Conservation (phyloP, 2,329 filamentous ascomycete species). For the Didymella keratinophila region DNA sequence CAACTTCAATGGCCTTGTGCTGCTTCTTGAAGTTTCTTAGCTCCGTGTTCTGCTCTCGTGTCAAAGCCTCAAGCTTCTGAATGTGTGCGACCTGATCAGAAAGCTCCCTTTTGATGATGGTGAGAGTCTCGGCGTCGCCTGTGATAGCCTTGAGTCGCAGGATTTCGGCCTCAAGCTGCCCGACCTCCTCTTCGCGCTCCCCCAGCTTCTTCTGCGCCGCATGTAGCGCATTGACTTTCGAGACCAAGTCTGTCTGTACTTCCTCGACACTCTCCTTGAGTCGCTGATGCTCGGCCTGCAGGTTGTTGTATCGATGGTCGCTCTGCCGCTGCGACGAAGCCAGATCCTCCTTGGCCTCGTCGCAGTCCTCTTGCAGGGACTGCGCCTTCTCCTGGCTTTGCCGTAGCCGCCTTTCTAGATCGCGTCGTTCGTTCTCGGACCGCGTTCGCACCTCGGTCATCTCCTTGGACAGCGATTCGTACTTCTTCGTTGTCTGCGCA, state of each 20-base stretch:
- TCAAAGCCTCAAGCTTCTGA: constrained; percentile 79
- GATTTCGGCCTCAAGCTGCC: constrained; percentile 81
- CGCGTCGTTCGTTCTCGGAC: constrained; percentile 62
- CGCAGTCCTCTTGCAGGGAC: constrained; percentile 78
- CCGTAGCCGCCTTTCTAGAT: constrained; percentile 64
- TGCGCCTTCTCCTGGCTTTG: constrained; percentile 73
- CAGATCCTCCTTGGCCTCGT: constrained; percentile 80
- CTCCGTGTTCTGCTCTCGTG: constrained; percentile 79
- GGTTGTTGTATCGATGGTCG: constrained; percentile 64
- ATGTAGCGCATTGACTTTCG: constrained; percentile 65
- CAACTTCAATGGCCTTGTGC: constrained; percentile 87
- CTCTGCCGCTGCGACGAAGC: constrained; percentile 73
- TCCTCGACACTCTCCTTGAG: constrained; percentile 68
- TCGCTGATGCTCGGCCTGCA: constrained; percentile 67
- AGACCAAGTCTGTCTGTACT: constrained; percentile 65
- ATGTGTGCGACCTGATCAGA: constrained; percentile 94
- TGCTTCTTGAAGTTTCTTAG: constrained; percentile 81
- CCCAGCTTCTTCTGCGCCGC: constrained; percentile 71
- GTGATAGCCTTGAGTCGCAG: constrained; percentile 84
- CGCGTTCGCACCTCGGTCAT: constrained; percentile 63
- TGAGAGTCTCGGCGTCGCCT: constrained; percentile 84
- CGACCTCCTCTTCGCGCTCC: constrained; percentile 74
- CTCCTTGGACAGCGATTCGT: constrained; percentile 63
- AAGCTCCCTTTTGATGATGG: constrained; percentile 84
- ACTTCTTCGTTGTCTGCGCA: constrained; percentile 61